These are phyloP conservation scores for Lactarius trivialis DNA, from an alignment of 768 basidiomycete species.

Conservation along the genomic window DNA sequence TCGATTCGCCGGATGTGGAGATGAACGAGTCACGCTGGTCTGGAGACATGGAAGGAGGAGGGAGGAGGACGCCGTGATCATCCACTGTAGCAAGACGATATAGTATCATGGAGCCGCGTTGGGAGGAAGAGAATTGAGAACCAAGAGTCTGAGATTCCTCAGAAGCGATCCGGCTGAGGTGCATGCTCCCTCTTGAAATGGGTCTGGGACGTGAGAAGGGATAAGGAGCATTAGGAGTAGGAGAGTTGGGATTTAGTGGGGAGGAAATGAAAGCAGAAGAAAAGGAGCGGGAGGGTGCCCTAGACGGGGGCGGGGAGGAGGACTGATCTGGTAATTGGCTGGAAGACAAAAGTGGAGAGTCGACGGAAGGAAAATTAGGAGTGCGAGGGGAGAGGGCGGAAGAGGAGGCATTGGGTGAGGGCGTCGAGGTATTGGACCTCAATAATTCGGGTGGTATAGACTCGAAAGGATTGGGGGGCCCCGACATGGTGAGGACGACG, in stretches of 20 bases:
- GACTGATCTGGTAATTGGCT: background rate
- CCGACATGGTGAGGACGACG: conserved; percentile 7
- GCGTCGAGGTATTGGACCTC: conserved; percentile 9
- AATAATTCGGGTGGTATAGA: conserved; percentile 5
- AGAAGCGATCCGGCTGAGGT: conserved; percentile 39
- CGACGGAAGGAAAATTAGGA: background rate
- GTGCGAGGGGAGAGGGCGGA: conserved; percentile 8
- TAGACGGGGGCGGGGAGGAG: background rate
- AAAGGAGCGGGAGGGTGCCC: conserved; percentile 28
- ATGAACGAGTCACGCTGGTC: conserved; percentile 38
- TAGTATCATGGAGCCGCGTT: conserved; percentile 57
- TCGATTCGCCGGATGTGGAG: conserved; percentile 48
- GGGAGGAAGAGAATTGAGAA: conserved; percentile 26
- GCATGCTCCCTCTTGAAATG: conserved; percentile 35
- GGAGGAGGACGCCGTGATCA: conserved; percentile 29
- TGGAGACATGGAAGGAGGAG: conserved; percentile 28
- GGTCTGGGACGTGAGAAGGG: conserved; percentile 33
- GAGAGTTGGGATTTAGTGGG: conserved; percentile 44
- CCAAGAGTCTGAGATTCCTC: conserved; percentile 41
- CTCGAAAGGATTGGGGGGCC: conserved; percentile 15
- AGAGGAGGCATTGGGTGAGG: conserved; percentile 4
- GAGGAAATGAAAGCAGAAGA: conserved; percentile 41
- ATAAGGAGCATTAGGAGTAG: conserved; percentile 18
- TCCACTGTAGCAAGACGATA: conserved; percentile 49
- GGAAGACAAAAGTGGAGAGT: conserved; percentile 1